A percentile compares a stretch with the other conserved stretches of the same genome.
Conservation (phyloP, 2,329 filamentous ascomycete genomes). For the Phoma sp. region DNA sequence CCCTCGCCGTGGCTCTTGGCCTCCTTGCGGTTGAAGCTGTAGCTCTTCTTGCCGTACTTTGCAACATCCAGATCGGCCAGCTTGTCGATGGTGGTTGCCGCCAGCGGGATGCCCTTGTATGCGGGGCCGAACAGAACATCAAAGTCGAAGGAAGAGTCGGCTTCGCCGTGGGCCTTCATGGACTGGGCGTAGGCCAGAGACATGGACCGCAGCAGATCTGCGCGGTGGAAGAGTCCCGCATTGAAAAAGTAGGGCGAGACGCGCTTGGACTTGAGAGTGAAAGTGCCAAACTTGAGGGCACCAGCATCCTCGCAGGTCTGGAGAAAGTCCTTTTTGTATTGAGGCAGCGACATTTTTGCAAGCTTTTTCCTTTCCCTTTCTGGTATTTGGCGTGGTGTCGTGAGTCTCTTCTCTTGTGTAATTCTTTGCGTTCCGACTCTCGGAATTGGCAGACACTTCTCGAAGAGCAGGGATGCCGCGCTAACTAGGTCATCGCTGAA, state of each 20-base stretch:
- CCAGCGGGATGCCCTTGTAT: conserved; percentile 97
- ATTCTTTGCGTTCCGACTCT: conserved; percentile 36
- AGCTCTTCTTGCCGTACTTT: conserved; percentile 73
- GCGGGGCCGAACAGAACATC: conserved; percentile 93
- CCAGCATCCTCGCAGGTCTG: conserved; percentile 69
- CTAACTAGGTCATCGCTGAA: conserved; percentile 31
- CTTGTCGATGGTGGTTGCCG: conserved; percentile 75
- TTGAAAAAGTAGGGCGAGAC: conserved; percentile 98
- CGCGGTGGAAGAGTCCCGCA: conserved; percentile 86
- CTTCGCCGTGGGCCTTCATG: conserved; percentile 54
- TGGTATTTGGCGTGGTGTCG: neutral
- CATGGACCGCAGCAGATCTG: conserved; percentile 77
- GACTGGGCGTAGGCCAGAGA: conserved; percentile 78
- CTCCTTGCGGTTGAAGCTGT: conserved; percentile 95
- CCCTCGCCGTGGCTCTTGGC: conserved; percentile 96
- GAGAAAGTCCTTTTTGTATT: conserved; percentile 72
- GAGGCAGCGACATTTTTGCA: conserved; percentile 37
- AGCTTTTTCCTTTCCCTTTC: no score
- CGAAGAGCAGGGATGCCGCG: conserved; percentile 18
- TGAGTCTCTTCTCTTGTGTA: neutral
- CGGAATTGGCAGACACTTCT: conserved; percentile 31
- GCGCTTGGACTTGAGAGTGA: conserved; percentile 91
- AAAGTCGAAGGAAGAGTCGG: conserved; percentile 61
- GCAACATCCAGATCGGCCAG: conserved; percentile 71
- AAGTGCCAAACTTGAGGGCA: conserved; percentile 81